Base-by-base conservation (phyloP, 1,284 basidiomycete genomes). In the Earliella scabrosa region DNA sequence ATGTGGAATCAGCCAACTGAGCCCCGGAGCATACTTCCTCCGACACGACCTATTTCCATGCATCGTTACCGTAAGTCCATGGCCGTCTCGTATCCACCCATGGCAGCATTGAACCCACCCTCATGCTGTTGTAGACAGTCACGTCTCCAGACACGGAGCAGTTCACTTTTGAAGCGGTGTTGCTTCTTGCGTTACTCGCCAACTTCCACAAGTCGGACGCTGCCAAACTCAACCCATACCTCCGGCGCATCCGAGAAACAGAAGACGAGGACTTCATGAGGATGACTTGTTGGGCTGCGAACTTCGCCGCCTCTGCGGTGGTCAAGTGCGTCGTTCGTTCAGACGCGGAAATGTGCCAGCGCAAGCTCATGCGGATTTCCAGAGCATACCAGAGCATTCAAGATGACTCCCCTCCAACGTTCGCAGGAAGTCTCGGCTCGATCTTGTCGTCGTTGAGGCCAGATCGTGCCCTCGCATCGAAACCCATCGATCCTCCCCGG, bases 181-280 rank as follows among this genome's bases (percentile, higher is more conserved):
- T 87, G 7, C 71, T 88, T 9, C 77, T 87, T 23, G 75, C 78
- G 13, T 69, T 87, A 29, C 75, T 89, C 0, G 82, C 82, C 50
- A 85, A 87, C 61, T 89, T 84, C 64, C 86, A 88, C 66, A 85
- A 83, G 63, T 85, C 84, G 0, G 85, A 87, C 63, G 84, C 84
- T 11, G 82, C 82, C 8, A 85, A 80, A 54, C 74, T 86, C 38
- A 89, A 89, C 68, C 82, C 82, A 1, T 88, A 86, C 63, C 72
- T 88, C 5, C 77, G 77, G 20, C 72, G 75, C 26, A 80, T 88
- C 31, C 71, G 71, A 39, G 76, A 78, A 31, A 77, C 75, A 0
- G 63, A 68, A 1, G 82, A 88, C 58, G 68, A 71, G 8, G 76
- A 75, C 9, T 63, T 87, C 4, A 80, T 87, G 80, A 70, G 69